Evolutionary conservation across 139 green algal genomes (phyloP).

Genomic region (Chlorella sp.): DNA sequence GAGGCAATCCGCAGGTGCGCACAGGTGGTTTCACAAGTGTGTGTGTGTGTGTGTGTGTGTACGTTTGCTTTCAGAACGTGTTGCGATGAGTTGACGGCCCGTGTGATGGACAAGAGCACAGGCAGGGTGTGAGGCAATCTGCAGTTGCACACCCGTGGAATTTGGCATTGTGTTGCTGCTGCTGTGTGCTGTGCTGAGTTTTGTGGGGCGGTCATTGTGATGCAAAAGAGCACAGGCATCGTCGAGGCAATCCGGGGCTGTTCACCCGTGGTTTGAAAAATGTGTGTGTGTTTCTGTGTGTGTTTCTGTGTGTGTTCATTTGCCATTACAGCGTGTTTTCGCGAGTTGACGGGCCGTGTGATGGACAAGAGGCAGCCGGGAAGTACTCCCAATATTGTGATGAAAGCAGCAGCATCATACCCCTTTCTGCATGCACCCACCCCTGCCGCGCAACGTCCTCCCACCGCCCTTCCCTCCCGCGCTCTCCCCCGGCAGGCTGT

Average conservation of each 20-base stretch:
- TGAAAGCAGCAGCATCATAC: no score
- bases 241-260: constrained; percentile 76
- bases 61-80: no score
- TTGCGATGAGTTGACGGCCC: background rate
- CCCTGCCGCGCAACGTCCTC: no score
- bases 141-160: background rate
- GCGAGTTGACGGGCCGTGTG: no score
- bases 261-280: no score
- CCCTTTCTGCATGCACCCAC: no score
- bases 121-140: constrained; percentile 74
- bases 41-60: no score
- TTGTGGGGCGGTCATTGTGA: no score
- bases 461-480: background rate
- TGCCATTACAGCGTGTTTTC: no score
- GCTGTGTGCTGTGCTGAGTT: constrained; percentile 37
- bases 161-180: background rate
- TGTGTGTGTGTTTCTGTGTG: background rate
- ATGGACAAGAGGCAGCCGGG: no score
- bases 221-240: constrained; percentile 79
- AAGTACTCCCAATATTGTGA: no score
- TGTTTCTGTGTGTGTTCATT: background rate
- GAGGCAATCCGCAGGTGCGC: constrained; percentile 57
- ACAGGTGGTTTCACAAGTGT: no score
- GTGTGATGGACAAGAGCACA: constrained; percentile 82
- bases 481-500: constrained; percentile 43